phyloP scores from a whole-genome alignment of 805 yeast species.

The Suhomyces sp. region DNA sequence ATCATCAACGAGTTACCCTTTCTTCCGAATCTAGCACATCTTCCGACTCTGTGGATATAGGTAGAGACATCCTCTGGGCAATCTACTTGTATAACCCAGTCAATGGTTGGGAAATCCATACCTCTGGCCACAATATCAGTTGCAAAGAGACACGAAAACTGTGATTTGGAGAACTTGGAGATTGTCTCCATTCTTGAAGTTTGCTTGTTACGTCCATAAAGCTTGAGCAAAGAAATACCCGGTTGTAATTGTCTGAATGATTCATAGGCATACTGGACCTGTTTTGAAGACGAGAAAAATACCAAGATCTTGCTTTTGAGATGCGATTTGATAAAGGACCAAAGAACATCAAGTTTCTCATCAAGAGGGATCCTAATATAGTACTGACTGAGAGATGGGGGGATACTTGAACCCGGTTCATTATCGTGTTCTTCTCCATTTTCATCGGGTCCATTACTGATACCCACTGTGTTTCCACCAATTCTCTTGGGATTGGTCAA shows the following conservation, averaged over 20 bases:
- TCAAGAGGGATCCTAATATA: slow-evolving; percentile 69
- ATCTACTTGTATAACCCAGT: slow-evolving; percentile 92
- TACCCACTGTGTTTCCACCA: slow-evolving; percentile 20
- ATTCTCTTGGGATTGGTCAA: slow-evolving; percentile 56
- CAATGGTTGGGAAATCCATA: slow-evolving; percentile 86
- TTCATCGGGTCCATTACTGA: slow-evolving; percentile 15
- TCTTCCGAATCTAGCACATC: slow-evolving; percentile 86
- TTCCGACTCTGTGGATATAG: slow-evolving; percentile 87
- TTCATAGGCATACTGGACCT: slow-evolving; percentile 87
- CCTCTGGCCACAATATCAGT: slow-evolving; percentile 94
- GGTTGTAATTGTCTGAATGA: slow-evolving; percentile 85
- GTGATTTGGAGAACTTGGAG: slow-evolving; percentile 71
- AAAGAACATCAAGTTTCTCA: slow-evolving; percentile 81
- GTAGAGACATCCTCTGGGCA: slow-evolving; percentile 91
- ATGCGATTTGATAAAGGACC: slow-evolving; percentile 85
- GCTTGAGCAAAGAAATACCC: slow-evolving; percentile 81
- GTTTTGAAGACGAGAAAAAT: slow-evolving; percentile 83
- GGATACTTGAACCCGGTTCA: slow-evolving; percentile 65
- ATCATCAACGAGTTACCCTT: slow-evolving; percentile 79
- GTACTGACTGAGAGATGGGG: slow-evolving; percentile 80
- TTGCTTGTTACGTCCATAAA: slow-evolving; percentile 89
- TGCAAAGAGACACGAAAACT: slow-evolving; percentile 79
- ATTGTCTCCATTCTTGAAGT: slow-evolving; percentile 85
- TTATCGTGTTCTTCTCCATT: slow-evolving; percentile 18
- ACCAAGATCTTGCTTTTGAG: slow-evolving; percentile 77